Conservation (phyloP, 225 moss, liverwort and hornwort species). For the Takakia lepidozioides region DNA sequence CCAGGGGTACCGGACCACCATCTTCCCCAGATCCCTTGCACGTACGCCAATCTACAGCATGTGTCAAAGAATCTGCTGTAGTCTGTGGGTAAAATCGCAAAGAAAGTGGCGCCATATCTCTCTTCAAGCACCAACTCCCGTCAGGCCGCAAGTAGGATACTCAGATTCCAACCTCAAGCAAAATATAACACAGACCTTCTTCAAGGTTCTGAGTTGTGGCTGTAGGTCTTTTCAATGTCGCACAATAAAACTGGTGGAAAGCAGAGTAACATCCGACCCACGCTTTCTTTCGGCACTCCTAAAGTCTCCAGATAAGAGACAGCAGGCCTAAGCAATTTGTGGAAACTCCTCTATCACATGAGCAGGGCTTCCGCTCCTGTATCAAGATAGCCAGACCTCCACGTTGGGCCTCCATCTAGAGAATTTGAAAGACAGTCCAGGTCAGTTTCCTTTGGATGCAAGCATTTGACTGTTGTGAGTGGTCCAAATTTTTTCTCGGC, state of each 20-base stretch:
- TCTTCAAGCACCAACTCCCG: too few relatives aligned
- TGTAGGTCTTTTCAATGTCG: conserved; percentile 48
- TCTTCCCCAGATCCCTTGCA: conserved; percentile 71
- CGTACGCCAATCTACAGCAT: conserved; percentile 73
- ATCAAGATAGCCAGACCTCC: conserved; percentile 53
- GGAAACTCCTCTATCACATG: conserved; percentile 75
- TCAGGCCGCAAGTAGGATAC: too few relatives aligned
- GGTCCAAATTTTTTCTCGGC: too few relatives aligned
- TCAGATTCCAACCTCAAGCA: too few relatives aligned
- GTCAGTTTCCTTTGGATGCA: too few relatives aligned
- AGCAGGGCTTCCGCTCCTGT: conserved; percentile 30
- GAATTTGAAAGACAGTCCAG: too few relatives aligned
- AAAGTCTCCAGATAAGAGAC: conserved; percentile 51
- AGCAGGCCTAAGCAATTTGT: conserved; percentile 45
- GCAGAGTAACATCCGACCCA: conserved; percentile 57
- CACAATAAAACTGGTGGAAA: conserved; percentile 71
- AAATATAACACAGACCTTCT: too few relatives aligned
- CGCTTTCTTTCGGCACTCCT: conserved; percentile 42
- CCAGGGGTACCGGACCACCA: conserved; percentile 89
- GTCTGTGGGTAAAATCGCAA: too few relatives aligned
- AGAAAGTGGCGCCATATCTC: too few relatives aligned
- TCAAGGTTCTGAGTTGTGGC: conserved; percentile 52
- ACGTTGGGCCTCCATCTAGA: conserved; percentile 49
- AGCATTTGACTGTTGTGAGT: too few relatives aligned
- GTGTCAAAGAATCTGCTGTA: too few relatives aligned